A percentile compares a stretch with the other conserved stretches of the same genome.
Conservation (phyloP, 345 rosid genomes). For the Euphorbia pulcherrima region DNA sequence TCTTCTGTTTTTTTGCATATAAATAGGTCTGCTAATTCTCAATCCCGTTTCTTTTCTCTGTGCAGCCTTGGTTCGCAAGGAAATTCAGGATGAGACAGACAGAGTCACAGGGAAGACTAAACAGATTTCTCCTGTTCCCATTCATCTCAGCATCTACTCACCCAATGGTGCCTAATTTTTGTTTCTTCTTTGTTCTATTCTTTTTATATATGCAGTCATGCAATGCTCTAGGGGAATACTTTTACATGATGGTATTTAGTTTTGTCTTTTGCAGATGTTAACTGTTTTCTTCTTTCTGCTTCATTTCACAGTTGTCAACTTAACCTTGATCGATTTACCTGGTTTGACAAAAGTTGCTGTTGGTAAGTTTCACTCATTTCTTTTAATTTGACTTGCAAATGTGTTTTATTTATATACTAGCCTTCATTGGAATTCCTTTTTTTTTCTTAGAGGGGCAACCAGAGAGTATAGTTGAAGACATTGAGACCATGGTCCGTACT, state of each 20-base stretch:
- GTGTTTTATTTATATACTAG: neutral
- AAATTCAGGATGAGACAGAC: constrained; percentile 94
- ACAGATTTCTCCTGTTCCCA: constrained; percentile 92
- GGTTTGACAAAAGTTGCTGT: constrained; percentile 94
- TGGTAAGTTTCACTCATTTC: constrained; percentile 43
- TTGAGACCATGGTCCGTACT: constrained; percentile 82
- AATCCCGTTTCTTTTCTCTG: neutral
- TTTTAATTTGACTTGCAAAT: constrained; percentile 8
- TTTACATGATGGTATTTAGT: neutral
- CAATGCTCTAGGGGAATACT: neutral
- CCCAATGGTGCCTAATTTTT: constrained; percentile 50
- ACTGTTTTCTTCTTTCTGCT: neutral
- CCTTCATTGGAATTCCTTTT: constrained; percentile 12
- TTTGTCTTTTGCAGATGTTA: neutral
- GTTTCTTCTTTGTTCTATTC: neutral
- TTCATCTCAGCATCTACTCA: constrained; percentile 91
- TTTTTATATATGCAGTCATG: neutral
- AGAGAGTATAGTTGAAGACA: constrained; percentile 73
- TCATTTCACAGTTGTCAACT: constrained; percentile 75
- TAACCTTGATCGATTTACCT: constrained; percentile 87
- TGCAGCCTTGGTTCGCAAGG: constrained; percentile 75
- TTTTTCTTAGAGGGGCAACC: constrained; percentile 86
- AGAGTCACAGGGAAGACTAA: constrained; percentile 75
- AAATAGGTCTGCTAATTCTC: neutral
- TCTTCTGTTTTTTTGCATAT: neutral